Evolutionary conservation across 768 basidiomycete species (phyloP).

Genomic region (Phylloporus sp.): DNA sequence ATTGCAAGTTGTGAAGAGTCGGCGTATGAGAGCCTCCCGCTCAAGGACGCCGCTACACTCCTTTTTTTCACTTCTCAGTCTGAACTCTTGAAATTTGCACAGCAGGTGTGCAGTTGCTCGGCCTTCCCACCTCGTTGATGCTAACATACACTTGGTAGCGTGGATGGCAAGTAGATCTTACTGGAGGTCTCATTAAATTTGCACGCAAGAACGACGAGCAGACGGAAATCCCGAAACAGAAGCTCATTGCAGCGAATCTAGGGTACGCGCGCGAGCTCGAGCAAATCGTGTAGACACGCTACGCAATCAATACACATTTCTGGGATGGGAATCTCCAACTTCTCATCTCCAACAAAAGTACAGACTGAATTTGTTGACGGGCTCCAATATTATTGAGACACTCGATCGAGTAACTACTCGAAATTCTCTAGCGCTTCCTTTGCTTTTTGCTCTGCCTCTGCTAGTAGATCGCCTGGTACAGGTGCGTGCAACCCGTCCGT

Average conservation of each 20-base stretch:
- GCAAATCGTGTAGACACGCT: conserved; percentile 71
- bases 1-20: conserved; percentile 96
- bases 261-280: conserved; percentile 84
- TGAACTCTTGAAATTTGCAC: conserved; percentile 80
- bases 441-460: conserved; percentile 84
- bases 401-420: conserved; percentile 36
- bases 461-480: conserved; percentile 80
- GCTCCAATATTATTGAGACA: conserved; percentile 20
- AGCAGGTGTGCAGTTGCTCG: conserved; percentile 49
- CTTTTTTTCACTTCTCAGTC: conserved; percentile 85
- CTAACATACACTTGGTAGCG: conserved; percentile 45
- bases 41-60: conserved; percentile 86
- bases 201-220: conserved; percentile 77
- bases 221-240: conserved; percentile 81
- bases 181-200: conserved; percentile 69
- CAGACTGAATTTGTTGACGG: conserved; percentile 4
- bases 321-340: neutral
- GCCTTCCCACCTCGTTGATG: neutral
- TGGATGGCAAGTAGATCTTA: conserved; percentile 78
- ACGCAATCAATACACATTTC: neutral
- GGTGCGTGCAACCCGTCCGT: conserved; percentile 73
- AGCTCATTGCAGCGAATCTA: conserved; percentile 73
- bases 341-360: conserved; percentile 1
- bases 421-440: conserved; percentile 78
- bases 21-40: conserved; percentile 86